phyloP scores from a whole-genome alignment of 768 basidiomycete genomes.

The Kwoniella europaea region DNA sequence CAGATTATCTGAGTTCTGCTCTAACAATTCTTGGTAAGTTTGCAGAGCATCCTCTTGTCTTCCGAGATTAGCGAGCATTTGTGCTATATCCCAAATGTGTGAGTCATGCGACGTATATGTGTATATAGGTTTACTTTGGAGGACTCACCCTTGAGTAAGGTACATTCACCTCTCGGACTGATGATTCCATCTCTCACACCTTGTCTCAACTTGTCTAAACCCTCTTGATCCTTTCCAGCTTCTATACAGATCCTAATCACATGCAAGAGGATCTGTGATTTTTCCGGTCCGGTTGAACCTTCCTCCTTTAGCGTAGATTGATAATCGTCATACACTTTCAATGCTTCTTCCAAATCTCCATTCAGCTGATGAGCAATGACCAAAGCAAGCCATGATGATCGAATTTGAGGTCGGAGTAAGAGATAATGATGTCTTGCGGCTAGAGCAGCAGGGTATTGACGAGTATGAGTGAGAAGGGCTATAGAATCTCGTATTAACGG shows the following conservation, averaged over 20 bases:
- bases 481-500: conserved; percentile 92
- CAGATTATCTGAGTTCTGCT: conserved; percentile 81
- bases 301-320: conserved; percentile 72
- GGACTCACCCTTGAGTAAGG: conserved; percentile 51
- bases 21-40: conserved; percentile 78
- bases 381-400: conserved; percentile 86
- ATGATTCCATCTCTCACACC: conserved; percentile 44
- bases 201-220: conserved; percentile 44
- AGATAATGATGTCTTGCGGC: conserved; percentile 83
- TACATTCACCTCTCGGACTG: conserved; percentile 50
- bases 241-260: conserved; percentile 51
- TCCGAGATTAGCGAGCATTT: conserved; percentile 71
- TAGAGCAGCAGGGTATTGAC: conserved; percentile 75
- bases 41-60: conserved; percentile 73
- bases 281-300: conserved; percentile 48
- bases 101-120: not conserved
- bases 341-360: conserved; percentile 72
- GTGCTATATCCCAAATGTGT: conserved; percentile 63
- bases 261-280: conserved; percentile 50
- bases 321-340: conserved; percentile 74
- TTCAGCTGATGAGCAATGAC: conserved; percentile 87
- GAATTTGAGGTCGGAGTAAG: conserved; percentile 75
- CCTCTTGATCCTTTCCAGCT: conserved; percentile 48
- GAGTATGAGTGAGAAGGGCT: conserved; percentile 82
- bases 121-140: not conserved